phyloP scores from a whole-genome alignment of 2,329 filamentous ascomycete genomes.

The Delphinella strobiligena region DNA sequence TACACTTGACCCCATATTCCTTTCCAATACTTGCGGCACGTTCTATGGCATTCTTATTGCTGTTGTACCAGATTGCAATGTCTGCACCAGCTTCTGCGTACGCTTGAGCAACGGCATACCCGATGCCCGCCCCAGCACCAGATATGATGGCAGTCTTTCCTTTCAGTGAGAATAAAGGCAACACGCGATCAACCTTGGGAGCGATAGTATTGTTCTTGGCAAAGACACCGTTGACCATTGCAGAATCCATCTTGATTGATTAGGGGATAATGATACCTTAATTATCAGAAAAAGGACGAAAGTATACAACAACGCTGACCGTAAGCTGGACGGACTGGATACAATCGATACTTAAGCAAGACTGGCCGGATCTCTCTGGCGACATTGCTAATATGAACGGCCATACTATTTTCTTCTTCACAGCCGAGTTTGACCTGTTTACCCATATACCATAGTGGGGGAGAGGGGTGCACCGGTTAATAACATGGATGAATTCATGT shows the following conservation, averaged over 20 bases:
- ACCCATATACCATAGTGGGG: too few species aligned
- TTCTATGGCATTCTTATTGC: conserved; percentile 22
- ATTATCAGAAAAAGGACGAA: too few species aligned
- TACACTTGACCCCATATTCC: conserved; percentile 22
- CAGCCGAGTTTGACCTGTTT: too few species aligned
- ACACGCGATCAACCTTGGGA: conserved; percentile 16
- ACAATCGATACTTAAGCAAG: too few species aligned
- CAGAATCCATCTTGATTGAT: conserved; percentile 14
- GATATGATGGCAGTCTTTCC: conserved; percentile 24
- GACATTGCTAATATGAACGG: too few species aligned
- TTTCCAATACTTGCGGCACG: conserved; percentile 20
- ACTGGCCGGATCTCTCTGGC: too few species aligned
- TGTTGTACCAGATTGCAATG: conserved; percentile 34
- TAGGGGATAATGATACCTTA: too few species aligned
- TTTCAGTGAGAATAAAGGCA: conserved; percentile 21
- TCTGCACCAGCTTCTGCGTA: conserved; percentile 30
- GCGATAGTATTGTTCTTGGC: conserved; percentile 22
- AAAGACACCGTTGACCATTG: conserved; percentile 24
- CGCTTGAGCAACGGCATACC: conserved; percentile 20
- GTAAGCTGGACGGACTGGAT: too few species aligned
- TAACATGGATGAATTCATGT: too few species aligned
- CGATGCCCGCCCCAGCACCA: conserved; percentile 23
- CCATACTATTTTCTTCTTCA: too few species aligned
- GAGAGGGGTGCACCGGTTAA: too few species aligned
- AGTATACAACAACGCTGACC: too few species aligned